These are phyloP conservation scores for Luffa aegyptiaca DNA, from an alignment of 306 rosid species.

Conservation along the genomic window DNA sequence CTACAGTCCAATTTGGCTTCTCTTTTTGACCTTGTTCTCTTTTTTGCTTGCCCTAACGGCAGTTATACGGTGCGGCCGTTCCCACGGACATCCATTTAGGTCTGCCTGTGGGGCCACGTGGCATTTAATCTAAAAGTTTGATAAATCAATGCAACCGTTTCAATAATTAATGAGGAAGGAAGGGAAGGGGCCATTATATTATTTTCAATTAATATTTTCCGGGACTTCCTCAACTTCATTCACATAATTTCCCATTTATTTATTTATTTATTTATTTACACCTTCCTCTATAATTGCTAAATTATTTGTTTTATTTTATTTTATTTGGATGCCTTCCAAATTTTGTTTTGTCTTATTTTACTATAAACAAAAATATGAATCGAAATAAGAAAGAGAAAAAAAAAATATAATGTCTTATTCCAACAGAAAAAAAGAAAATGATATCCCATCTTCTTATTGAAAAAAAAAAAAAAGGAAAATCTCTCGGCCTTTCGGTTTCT, in stretches of 20 bases:
- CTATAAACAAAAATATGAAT: not conserved
- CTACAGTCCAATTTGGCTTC: not conserved
- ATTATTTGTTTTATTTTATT: not conserved
- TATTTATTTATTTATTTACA: not conserved
- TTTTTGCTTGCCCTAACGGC: not conserved
- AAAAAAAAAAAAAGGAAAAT: not conserved
- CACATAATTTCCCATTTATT: not conserved
- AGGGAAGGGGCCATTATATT: not conserved
- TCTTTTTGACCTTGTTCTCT: constrained; percentile 5
- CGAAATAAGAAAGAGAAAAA: not conserved
- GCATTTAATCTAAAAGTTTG: not conserved
- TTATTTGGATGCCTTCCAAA: not conserved
- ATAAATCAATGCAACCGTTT: not conserved
- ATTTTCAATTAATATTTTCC: not conserved
- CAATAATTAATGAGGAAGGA: not conserved
- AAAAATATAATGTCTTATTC: not conserved
- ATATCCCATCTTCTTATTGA: not conserved
- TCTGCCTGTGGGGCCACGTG: not conserved
- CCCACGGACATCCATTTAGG: not conserved
- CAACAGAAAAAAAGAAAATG: not conserved
- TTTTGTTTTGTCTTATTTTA: not conserved
- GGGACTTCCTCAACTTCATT: not conserved
- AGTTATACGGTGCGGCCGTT: not conserved
- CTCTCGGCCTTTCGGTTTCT: not conserved
- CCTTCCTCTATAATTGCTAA: constrained; percentile 3